These are phyloP conservation scores for Endocalyx cinctus DNA, from an alignment of 2,329 filamentous ascomycete genomes.

Conservation along the genomic window DNA sequence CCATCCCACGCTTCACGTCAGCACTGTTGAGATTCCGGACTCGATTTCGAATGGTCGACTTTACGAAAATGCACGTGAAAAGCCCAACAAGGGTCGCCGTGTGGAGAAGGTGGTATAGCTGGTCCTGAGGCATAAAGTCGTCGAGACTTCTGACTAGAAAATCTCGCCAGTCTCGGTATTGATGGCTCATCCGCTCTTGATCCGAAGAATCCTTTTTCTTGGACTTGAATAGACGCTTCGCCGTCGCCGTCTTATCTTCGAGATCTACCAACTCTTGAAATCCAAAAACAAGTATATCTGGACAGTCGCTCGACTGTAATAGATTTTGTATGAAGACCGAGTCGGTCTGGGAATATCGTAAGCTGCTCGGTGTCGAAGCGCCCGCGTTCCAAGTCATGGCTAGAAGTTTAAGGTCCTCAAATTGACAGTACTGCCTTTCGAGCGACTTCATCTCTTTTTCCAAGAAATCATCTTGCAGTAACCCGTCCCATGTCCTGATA, in stretches of 20 bases:
- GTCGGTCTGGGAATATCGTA: slow-evolving; percentile 67
- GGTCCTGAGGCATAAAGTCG: slow-evolving; percentile 71
- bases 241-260: slow-evolving; percentile 94
- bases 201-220: slow-evolving; percentile 74
- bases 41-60: slow-evolving; percentile 68
- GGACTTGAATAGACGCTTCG: slow-evolving; percentile 89
- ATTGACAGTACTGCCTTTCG: slow-evolving; percentile 79
- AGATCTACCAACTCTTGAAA: slow-evolving; percentile 98
- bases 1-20: slow-evolving; percentile 94
- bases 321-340: slow-evolving; percentile 76
- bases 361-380: slow-evolving; percentile 81
- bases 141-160: slow-evolving; percentile 79
- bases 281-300: slow-evolving; percentile 90
- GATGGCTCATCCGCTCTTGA: slow-evolving; percentile 90
- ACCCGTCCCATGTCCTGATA: slow-evolving; percentile 83
- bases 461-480: slow-evolving; percentile 92
- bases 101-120: slow-evolving; percentile 81
- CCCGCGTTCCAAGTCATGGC: slow-evolving; percentile 97
- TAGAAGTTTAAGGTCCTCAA: slow-evolving; percentile 73
- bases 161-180: slow-evolving; percentile 95
- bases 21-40: slow-evolving; percentile 74
- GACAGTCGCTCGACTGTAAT: slow-evolving; percentile 68
- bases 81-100: slow-evolving; percentile 87
- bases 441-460: slow-evolving; percentile 81
- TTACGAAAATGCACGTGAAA: slow-evolving; percentile 95